A percentile compares a stretch with the other conserved stretches of the same genome.
phyloP scores from a whole-genome alignment of 1,284 basidiomycete genomes.

The Volvariella surrecta region DNA sequence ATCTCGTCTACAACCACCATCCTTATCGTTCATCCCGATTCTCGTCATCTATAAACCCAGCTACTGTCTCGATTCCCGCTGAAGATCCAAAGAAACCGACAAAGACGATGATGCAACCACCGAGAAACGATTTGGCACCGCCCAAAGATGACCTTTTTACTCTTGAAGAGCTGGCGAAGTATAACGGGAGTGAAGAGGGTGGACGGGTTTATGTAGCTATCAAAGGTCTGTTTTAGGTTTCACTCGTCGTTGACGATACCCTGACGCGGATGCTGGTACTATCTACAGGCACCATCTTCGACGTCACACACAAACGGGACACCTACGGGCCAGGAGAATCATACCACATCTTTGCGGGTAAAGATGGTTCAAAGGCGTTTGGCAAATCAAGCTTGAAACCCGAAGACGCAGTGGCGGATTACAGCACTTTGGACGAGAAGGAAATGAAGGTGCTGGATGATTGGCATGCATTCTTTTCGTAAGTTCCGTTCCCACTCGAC shows the following conservation, averaged over 20 bases:
- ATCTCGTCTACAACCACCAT: not conserved
- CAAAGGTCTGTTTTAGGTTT: constrained; percentile 33
- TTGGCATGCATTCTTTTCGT: constrained; percentile 73
- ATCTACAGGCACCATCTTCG: constrained; percentile 67
- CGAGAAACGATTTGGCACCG: constrained; percentile 52
- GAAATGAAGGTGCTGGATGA: constrained; percentile 85
- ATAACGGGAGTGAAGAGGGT: constrained; percentile 53
- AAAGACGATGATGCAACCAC: constrained; percentile 57
- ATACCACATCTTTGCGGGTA: constrained; percentile 79
- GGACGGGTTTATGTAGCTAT: constrained; percentile 84
- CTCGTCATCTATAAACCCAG: constrained; percentile 3
- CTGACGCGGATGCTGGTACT: not conserved
- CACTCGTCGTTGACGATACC: constrained; percentile 4
- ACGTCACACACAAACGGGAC: constrained; percentile 74
- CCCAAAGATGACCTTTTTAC: constrained; percentile 78
- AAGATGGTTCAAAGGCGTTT: constrained; percentile 80
- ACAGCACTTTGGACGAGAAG: constrained; percentile 64
- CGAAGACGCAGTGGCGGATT: constrained; percentile 88
- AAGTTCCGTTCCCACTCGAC: constrained; percentile 14
- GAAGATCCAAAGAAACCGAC: constrained; percentile 27
- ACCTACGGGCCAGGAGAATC: constrained; percentile 72
- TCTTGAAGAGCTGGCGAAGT: constrained; percentile 56
- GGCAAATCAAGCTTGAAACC: constrained; percentile 83
- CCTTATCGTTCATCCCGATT: constrained; percentile 9
- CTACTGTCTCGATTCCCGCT: constrained; percentile 10